These are phyloP conservation scores for Ceratobasidium sp. DNA, from an alignment of 1,284 basidiomycete species.

Conservation along the genomic window DNA sequence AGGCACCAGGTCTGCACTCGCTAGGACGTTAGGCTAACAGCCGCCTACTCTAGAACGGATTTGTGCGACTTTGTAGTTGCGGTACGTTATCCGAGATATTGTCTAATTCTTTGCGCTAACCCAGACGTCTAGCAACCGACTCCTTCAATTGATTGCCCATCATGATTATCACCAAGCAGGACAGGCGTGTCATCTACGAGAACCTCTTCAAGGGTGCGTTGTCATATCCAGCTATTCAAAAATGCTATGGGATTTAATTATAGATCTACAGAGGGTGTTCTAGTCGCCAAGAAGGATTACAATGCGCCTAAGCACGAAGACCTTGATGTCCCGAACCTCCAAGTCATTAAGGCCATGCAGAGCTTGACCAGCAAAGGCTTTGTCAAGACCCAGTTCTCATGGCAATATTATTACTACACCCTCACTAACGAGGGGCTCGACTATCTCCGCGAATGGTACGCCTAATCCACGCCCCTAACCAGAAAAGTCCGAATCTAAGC, in stretches of 20 bases:
- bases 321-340: conserved; percentile 95
- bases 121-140: conserved; percentile 34
- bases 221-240: neutral
- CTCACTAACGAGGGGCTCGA: conserved; percentile 95
- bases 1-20: neutral
- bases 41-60: conserved; percentile 35
- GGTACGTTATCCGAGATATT: neutral
- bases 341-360: conserved; percentile 99
- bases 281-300: conserved; percentile 99
- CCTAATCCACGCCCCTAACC: conserved; percentile 46
- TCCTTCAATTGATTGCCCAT: conserved; percentile 57
- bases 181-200: conserved; percentile 91
- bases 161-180: conserved; percentile 89
- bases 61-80: conserved; percentile 42
- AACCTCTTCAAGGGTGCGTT: conserved; percentile 95
- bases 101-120: neutral
- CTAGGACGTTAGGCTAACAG: neutral
- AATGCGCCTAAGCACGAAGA: conserved; percentile 98
- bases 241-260: conserved; percentile 1
- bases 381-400: conserved; percentile 98
- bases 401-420: conserved; percentile 96
- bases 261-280: conserved; percentile 82
- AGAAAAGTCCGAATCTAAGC: neutral
- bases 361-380: conserved; percentile 94
- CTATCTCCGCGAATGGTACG: conserved; percentile 91